A percentile compares a stretch with the other conserved stretches of the same genome.
phyloP scores from a whole-genome alignment of 2,329 filamentous ascomycete genomes.

The Aspergillus pseudonomiae region DNA sequence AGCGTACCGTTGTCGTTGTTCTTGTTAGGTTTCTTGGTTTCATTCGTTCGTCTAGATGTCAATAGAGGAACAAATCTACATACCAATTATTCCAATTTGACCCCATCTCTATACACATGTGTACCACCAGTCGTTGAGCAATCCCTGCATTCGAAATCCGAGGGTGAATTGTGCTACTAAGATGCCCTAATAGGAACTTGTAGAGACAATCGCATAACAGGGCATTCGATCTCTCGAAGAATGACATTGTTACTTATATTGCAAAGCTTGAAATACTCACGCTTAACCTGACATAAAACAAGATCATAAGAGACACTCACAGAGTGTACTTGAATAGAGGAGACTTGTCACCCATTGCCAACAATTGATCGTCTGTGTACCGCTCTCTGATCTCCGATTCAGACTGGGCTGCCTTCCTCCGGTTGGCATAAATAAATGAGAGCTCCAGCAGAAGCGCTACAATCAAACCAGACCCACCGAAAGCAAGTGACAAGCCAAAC shows the following conservation, averaged over 20 bases:
- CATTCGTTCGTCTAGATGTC: not conserved
- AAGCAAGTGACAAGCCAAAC: conserved; percentile 24
- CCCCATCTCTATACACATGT: not conserved
- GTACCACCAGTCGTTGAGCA: not conserved
- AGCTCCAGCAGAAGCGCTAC: conserved; percentile 24
- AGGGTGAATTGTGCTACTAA: too few relatives aligned
- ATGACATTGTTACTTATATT: too few relatives aligned
- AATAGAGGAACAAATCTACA: not conserved
- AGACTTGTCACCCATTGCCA: conserved; percentile 46
- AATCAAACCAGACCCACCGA: conserved; percentile 36
- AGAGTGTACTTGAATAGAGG: conserved; percentile 46
- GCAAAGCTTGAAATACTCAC: too few relatives aligned
- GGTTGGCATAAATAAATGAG: conserved; percentile 23
- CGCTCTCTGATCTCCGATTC: conserved; percentile 36
- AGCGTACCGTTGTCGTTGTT: not conserved
- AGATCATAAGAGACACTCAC: not conserved
- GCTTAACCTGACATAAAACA: not conserved
- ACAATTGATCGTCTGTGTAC: conserved; percentile 44
- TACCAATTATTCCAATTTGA: not conserved
- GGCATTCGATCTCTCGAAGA: too few relatives aligned
- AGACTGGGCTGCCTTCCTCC: conserved; percentile 22
- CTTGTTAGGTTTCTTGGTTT: not conserved
- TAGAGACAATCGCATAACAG: too few relatives aligned
- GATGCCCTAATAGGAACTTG: too few relatives aligned
- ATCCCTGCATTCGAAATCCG: too few relatives aligned